phyloP scores from a whole-genome alignment of 495 filamentous ascomycete genomes.

The Trichocladium uniseriatum region DNA sequence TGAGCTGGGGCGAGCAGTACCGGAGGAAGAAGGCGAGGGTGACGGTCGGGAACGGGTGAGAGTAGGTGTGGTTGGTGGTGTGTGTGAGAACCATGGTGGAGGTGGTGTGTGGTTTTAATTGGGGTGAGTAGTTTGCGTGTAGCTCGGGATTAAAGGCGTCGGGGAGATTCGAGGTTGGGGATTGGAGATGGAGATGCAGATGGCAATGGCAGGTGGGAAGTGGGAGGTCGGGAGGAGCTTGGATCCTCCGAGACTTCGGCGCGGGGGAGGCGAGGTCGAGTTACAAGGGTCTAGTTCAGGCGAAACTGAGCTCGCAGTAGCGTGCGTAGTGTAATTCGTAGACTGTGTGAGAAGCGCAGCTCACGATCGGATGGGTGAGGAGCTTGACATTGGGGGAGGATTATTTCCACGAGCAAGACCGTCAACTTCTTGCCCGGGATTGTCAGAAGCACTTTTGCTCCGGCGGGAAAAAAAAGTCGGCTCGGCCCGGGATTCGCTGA shows the following conservation, averaged over 20 bases:
- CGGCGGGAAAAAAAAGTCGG: conserved; percentile 6
- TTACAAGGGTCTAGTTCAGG: neutral
- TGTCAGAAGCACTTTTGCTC: conserved; percentile 6
- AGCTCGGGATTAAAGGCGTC: neutral
- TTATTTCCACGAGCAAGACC: conserved; percentile 6
- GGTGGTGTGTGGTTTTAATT: neutral
- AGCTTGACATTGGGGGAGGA: conserved; percentile 14
- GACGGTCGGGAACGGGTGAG: conserved; percentile 81
- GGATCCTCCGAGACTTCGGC: neutral
- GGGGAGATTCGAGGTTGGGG: neutral
- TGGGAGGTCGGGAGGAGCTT: conserved; percentile 3
- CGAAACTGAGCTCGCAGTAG: neutral
- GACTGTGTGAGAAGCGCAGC: conserved; percentile 14
- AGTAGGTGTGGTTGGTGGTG: conserved; percentile 78
- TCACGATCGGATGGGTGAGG: conserved; percentile 14
- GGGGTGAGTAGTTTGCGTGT: neutral
- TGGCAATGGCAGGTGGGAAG: too few species aligned
- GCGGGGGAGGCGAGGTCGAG: conserved; percentile 10
- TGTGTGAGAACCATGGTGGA: conserved; percentile 47
- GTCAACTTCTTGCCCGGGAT: conserved; percentile 4
- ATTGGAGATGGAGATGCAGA: neutral
- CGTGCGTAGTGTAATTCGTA: neutral
- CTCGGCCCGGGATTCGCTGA: conserved; percentile 15
- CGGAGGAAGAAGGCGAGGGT: conserved; percentile 98
- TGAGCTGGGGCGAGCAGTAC: conserved; percentile 64